A percentile compares a stretch with the other conserved stretches of the same genome.
These are phyloP conservation scores for Podospora didyma DNA, from an alignment of 495 filamentous ascomycete genomes.

Conservation along the genomic window DNA sequence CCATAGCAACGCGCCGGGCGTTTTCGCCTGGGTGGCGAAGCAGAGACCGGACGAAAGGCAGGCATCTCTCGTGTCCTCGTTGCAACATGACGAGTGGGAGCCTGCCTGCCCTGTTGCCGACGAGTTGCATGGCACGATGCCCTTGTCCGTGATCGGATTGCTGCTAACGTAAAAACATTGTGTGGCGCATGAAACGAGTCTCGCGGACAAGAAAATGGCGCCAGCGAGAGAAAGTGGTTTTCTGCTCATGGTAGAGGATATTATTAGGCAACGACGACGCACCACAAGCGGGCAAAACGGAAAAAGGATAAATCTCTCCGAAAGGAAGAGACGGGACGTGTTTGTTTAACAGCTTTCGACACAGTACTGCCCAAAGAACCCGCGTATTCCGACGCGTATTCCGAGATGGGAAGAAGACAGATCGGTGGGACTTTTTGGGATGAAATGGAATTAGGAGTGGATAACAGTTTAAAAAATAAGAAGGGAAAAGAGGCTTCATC, in stretches of 20 bases:
- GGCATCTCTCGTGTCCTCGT: background rate
- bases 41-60: background rate
- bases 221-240: background rate
- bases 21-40: background rate
- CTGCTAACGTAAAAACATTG: background rate
- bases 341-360: too few relatives aligned
- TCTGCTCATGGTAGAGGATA: background rate
- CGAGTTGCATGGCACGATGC: background rate
- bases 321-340: too few relatives aligned
- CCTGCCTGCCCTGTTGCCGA: background rate
- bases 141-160: background rate
- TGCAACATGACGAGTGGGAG: background rate
- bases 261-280: too few relatives aligned
- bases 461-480: too few relatives aligned
- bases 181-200: background rate
- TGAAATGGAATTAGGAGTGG: too few relatives aligned
- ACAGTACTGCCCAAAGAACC: too few relatives aligned
- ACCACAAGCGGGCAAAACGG: too few relatives aligned
- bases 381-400: too few relatives aligned
- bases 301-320: too few relatives aligned
- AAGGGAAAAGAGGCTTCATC: too few relatives aligned
- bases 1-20: background rate
- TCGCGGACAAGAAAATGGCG: background rate
- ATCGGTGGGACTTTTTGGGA: too few relatives aligned
- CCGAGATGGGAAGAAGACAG: too few relatives aligned